Conservation (phyloP, 2,329 filamentous ascomycete genomes). For the Aspergillus carbonarius region DNA sequence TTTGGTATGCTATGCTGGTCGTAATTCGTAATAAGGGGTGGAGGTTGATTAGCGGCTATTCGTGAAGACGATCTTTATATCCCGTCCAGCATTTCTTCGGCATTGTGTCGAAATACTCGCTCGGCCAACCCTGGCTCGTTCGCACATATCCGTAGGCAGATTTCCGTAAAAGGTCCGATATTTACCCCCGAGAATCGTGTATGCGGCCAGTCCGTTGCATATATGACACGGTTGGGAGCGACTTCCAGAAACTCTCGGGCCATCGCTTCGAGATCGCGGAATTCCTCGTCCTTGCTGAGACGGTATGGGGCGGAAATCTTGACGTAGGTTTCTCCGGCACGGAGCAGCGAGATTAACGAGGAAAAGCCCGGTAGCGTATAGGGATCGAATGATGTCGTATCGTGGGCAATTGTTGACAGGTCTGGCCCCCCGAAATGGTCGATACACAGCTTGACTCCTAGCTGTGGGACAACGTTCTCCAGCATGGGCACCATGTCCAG, state of each 20-base stretch:
- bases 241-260: conserved; percentile 50
- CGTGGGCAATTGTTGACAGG: conserved; percentile 24
- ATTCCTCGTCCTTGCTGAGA: conserved; percentile 46
- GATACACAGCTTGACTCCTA: conserved; percentile 57
- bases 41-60: background rate
- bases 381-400: conserved; percentile 32
- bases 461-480: conserved; percentile 48
- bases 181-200: conserved; percentile 60
- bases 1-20: conserved; percentile 4
- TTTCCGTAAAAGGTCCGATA: conserved; percentile 55
- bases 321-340: conserved; percentile 52
- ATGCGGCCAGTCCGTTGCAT: conserved; percentile 65
- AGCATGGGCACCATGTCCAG: conserved; percentile 52
- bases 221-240: conserved; percentile 52
- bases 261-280: conserved; percentile 50
- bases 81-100: conserved; percentile 49
- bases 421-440: conserved; percentile 60
- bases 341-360: conserved; percentile 50
- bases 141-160: conserved; percentile 55
- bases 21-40: background rate
- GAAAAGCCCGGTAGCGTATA: conserved; percentile 52
- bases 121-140: conserved; percentile 46
- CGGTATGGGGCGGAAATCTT: conserved; percentile 62
- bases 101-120: conserved; percentile 57
- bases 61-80: background rate